Percentiles rank a stretch among this genome's conserved stretches.
These are phyloP conservation scores for Tulasnella sp. DNA, from an alignment of 768 basidiomycete genomes.

Conservation along the genomic window DNA sequence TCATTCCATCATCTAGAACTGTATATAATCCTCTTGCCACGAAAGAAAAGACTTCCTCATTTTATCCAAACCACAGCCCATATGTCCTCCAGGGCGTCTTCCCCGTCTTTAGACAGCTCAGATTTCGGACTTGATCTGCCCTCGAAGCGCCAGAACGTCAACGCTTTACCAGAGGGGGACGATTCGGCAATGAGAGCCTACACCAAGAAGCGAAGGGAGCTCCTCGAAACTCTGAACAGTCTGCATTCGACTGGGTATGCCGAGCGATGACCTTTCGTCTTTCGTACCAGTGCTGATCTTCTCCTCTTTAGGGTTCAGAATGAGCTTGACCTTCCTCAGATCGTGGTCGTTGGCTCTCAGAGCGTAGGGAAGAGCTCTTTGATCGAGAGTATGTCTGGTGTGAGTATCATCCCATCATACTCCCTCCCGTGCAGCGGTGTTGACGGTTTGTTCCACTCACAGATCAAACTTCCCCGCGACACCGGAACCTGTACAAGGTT, in stretches of 20 bases:
- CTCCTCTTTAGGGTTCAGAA: neutral
- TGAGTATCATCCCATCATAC: neutral
- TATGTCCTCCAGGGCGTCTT: too few species aligned
- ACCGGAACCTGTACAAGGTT: slow-evolving; percentile 71
- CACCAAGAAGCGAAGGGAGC: slow-evolving; percentile 3
- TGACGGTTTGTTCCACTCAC: slow-evolving; percentile 23
- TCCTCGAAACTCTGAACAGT: slow-evolving; percentile 6
- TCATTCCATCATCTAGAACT: too few species aligned
- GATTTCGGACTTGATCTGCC: too few species aligned
- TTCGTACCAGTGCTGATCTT: too few species aligned
- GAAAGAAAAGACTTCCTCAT: too few species aligned
- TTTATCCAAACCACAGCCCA: too few species aligned
- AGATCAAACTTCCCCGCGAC: slow-evolving; percentile 57
- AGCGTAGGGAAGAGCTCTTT: slow-evolving; percentile 69
- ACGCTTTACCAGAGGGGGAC: neutral
- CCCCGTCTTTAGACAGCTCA: too few species aligned
- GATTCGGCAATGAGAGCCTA: neutral
- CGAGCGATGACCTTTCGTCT: neutral
- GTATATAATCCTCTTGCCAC: too few species aligned
- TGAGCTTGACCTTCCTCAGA: slow-evolving; percentile 63
- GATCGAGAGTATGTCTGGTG: slow-evolving; percentile 57
- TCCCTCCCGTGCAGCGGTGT: neutral
- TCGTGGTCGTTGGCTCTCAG: slow-evolving; percentile 63
- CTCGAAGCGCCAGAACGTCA: too few species aligned
- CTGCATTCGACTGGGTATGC: slow-evolving; percentile 6